Base-by-base conservation (phyloP, 1,139 yeast genomes). In the Candida sp. region DNA sequence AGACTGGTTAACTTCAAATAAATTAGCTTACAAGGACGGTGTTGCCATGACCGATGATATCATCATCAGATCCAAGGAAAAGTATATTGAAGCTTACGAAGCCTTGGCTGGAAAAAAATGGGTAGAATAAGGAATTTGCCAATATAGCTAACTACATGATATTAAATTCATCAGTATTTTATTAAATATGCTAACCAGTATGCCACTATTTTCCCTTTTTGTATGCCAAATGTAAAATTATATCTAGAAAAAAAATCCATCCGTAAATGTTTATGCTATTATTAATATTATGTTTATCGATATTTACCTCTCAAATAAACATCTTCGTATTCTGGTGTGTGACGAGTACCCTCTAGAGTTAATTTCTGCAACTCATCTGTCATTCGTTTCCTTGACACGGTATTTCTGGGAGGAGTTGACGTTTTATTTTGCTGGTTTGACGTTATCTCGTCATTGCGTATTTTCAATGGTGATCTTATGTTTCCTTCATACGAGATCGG, bases 51-150 rank as follows among this genome's bases (percentile, higher is more conserved):
- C 64, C 35, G 64, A 66, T 21, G 70, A 65, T 21, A 79, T 89
- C 55, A 91, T 82, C 19, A 57, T 55, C 5, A 75, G 74, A 59
- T 85, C 97, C 19, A 79, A 82, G 55, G 83, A 70, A 32, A 93
- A 91, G 70, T 93, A 93, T 62, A 69, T 85, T 37, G 98, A 95
- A 62, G 99, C 97, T 9, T 90, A 75, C 60, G 96, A 90, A 64
- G 78, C 84, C 44, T 71, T 93, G 50, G 88, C 97, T 5, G 96
- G 95, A 15, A 56, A 68, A 40, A 77, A 78, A 54, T 87, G 93
- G 90, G 45, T 43, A 34, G 61, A 60, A 9, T 62, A 53, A 45
- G 25, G 12, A 12, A 32, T 9, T 11, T 32, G 19, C 19, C 6
- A 32, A 11, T 6, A 32, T 32, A 32, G 34, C 7, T 25, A 12